Evolutionary conservation across 352 stramenopile genomes (phyloP).

Genomic region (Globisporangium paroecandrum): DNA sequence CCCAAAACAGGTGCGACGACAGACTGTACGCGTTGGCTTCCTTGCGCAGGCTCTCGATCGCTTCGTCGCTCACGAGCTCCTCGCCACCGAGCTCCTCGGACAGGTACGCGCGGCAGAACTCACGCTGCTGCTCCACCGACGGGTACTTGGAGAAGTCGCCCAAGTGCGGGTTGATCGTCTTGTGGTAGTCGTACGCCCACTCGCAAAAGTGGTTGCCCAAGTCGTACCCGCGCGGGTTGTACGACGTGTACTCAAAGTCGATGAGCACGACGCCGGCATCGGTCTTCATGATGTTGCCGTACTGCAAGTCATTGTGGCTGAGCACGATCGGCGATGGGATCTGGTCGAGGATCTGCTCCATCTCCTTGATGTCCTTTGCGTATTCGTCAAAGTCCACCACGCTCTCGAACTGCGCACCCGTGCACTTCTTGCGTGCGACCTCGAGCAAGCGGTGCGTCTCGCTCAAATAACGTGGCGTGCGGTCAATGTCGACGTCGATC

Average conservation of each 20-base stretch:
- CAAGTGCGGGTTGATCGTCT: conserved; percentile 74
- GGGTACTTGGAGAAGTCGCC: conserved; percentile 77
- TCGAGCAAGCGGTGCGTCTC: conserved; percentile 58
- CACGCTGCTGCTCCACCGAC: conserved; percentile 54
- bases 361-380: conserved; percentile 41
- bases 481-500: conserved; percentile 65
- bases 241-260: conserved; percentile 93
- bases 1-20: conserved; percentile 89
- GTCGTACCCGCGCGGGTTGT: conserved; percentile 90
- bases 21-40: conserved; percentile 86
- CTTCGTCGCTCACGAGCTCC: conserved; percentile 43
- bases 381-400: conserved; percentile 53
- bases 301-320: conserved; percentile 92
- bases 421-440: conserved; percentile 55
- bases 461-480: conserved; percentile 45
- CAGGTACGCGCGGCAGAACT: conserved; percentile 71
- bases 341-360: conserved; percentile 45
- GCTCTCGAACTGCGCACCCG: conserved; percentile 34
- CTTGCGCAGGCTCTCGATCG: conserved; percentile 53
- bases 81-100: conserved; percentile 34
- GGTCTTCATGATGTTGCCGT: conserved; percentile 90
- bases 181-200: conserved; percentile 83
- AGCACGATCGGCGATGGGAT: conserved; percentile 80
- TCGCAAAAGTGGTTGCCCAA: conserved; percentile 93
- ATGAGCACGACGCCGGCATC: conserved; percentile 80